phyloP scores from a whole-genome alignment of 108 stramenopile species.

The Cyclotella distinguenda region DNA sequence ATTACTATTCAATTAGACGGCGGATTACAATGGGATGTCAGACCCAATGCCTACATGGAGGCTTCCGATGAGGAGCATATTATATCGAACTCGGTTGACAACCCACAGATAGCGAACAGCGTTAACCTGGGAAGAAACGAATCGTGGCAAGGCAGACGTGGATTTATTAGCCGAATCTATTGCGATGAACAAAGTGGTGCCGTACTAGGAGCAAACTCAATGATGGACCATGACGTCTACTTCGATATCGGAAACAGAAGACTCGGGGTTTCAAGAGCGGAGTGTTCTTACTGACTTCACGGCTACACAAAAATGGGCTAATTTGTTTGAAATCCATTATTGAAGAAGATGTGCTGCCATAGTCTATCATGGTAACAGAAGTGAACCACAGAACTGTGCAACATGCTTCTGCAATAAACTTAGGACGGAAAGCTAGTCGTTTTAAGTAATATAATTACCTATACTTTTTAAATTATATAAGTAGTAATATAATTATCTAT shows the following conservation, averaged over 20 bases:
- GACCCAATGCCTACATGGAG: constrained; percentile 75
- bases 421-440: no score
- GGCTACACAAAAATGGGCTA: background rate
- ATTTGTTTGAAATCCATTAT: background rate
- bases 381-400: no score
- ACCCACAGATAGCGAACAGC: no score
- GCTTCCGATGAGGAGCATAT: constrained; percentile 23
- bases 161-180: constrained; percentile 79
- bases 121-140: background rate
- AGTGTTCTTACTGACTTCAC: constrained; percentile 11
- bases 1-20: constrained; percentile 57
- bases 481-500: no score
- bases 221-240: constrained; percentile 88
- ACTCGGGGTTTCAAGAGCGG: constrained; percentile 78
- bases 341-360: background rate
- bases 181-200: constrained; percentile 85
- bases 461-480: no score
- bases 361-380: no score
- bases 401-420: no score
- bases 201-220: constrained; percentile 93
- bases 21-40: constrained; percentile 40
- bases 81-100: no score
- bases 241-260: constrained; percentile 75
- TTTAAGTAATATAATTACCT: no score
- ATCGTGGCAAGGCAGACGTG: constrained; percentile 47